Conservation (phyloP, 192 early-diverging fungal species). For the Backusella sp. region DNA sequence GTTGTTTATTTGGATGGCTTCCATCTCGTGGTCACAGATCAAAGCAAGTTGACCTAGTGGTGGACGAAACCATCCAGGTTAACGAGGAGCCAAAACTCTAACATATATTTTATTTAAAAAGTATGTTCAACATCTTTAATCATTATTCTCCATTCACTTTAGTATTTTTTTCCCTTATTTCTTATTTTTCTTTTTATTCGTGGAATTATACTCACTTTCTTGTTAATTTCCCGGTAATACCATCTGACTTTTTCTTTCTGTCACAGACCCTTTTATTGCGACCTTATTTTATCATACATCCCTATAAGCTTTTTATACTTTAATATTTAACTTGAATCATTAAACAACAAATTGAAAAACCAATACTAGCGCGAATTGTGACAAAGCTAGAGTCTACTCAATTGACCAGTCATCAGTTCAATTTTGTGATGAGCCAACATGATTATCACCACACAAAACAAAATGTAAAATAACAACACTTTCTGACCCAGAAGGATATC, state of each 20-base stretch:
- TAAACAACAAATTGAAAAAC: background rate
- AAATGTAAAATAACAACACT: background rate
- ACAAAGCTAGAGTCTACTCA: background rate
- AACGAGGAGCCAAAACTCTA: background rate
- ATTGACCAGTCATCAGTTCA: background rate
- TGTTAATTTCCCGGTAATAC: background rate
- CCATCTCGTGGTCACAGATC: background rate
- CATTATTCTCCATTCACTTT: constrained; percentile 2
- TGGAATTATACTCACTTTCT: background rate
- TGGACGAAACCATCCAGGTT: background rate
- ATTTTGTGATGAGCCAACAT: background rate
- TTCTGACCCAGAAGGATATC: background rate
- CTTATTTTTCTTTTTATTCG: background rate
- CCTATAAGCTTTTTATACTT: background rate
- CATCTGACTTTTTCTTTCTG: background rate
- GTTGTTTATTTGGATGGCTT: constrained; percentile 12
- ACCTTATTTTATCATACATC: background rate
- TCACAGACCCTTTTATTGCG: constrained; percentile 2
- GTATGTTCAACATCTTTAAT: background rate
- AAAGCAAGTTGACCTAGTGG: background rate
- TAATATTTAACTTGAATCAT: background rate
- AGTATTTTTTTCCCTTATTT: background rate
- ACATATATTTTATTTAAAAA: background rate
- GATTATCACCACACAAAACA: background rate
- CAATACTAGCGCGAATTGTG: background rate